These are phyloP conservation scores for Pogostemon cablin DNA, from an alignment of 257 asterid species.

Conservation along the genomic window DNA sequence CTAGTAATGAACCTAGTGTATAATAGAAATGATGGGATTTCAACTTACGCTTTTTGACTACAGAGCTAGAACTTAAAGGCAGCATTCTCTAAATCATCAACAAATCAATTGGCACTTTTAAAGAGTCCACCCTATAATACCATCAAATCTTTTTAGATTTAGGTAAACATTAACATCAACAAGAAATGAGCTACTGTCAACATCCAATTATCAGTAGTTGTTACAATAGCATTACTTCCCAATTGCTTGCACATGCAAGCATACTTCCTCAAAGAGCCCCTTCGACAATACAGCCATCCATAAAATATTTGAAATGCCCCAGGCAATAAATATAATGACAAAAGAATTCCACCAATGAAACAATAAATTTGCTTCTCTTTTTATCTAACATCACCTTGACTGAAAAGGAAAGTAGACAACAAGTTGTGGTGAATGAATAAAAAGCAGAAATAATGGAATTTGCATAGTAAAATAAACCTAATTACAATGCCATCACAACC, in stretches of 20 bases:
- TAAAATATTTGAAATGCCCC: background rate
- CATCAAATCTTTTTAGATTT: background rate
- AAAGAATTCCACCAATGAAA: constrained; percentile 17
- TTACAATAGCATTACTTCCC: constrained; percentile 10
- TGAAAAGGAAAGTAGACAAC: constrained; percentile 6
- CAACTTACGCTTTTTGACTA: constrained; percentile 2
- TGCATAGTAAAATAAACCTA: background rate
- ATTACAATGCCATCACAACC: background rate
- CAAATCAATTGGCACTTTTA: constrained; percentile 1
- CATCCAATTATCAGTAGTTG: background rate
- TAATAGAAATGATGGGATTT: constrained; percentile 9
- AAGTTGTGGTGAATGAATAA: background rate
- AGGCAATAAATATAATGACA: background rate
- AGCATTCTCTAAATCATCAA: background rate
- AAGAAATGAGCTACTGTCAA: constrained; percentile 9
- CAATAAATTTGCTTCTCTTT: background rate
- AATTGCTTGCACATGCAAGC: constrained; percentile 22
- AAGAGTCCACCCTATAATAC: background rate
- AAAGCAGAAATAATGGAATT: constrained; percentile 1
- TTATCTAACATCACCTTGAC: background rate
- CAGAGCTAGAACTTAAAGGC: background rate
- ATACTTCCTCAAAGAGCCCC: constrained; percentile 20
- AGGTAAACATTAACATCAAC: background rate
- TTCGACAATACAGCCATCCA: constrained; percentile 7
- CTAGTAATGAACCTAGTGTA: constrained; percentile 9